Evolutionary conservation across 1,139 yeast species (phyloP).

Genomic region (Pichia cactophila): DNA sequence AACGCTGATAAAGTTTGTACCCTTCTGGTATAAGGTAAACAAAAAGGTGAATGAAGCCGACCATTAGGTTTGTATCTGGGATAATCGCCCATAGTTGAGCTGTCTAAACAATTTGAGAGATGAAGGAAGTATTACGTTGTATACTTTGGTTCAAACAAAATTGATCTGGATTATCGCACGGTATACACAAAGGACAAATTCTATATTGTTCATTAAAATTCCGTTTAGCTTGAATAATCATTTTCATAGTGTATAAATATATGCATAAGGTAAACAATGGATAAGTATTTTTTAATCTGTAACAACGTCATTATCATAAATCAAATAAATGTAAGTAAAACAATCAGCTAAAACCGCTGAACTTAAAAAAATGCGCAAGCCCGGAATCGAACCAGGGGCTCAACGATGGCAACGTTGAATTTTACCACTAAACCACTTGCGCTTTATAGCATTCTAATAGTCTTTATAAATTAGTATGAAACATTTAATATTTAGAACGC

Average conservation of each 20-base stretch:
- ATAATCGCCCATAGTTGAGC: slow-evolving; percentile 15
- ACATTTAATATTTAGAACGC: no score
- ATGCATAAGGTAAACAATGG: no score
- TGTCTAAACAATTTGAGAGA: no score
- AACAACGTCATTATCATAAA: background rate
- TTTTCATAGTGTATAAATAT: no score
- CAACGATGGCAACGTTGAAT: slow-evolving; percentile 17
- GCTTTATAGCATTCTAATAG: background rate
- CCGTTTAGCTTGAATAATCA: no score
- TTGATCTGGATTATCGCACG: background rate
- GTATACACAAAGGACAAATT: no score
- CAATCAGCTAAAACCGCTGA: background rate
- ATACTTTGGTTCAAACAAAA: no score
- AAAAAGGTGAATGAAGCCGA: slow-evolving; percentile 38
- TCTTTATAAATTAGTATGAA: no score
- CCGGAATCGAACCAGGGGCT: slow-evolving; percentile 16
- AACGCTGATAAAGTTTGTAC: slow-evolving; percentile 66
- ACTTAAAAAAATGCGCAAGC: slow-evolving; percentile 6
- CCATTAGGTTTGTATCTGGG: slow-evolving; percentile 21
- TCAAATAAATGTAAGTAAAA: no score
- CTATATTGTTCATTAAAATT: no score
- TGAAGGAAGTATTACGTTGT: no score
- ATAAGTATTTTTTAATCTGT: no score
- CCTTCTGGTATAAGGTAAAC: slow-evolving; percentile 50
- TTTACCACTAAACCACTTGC: slow-evolving; percentile 16